Percentiles rank a stretch among this genome's conserved stretches.
phyloP scores from a whole-genome alignment of 75 land plant genomes.

The Picea glauca region DNA sequence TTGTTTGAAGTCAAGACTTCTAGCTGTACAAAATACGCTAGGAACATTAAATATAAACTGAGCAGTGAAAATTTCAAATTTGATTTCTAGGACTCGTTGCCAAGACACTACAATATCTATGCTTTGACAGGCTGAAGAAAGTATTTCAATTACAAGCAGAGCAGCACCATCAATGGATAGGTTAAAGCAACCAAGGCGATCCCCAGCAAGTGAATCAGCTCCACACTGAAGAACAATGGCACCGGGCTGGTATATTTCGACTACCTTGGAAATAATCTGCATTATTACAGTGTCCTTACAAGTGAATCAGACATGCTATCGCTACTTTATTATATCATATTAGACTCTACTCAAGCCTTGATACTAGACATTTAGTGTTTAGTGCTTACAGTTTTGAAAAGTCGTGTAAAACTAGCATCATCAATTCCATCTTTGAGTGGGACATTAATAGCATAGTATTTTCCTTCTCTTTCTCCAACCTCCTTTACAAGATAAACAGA shows the following conservation, averaged over 20 bases:
- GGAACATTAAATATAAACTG: not conserved
- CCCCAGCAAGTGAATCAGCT: constrained; percentile 99
- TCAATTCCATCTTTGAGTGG: constrained; percentile 98
- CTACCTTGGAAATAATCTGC: constrained; percentile 89
- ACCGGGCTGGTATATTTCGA: constrained; percentile 86
- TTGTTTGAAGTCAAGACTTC: not conserved
- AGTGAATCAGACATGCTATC: not conserved
- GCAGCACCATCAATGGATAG: constrained; percentile 93
- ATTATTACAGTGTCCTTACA: not conserved
- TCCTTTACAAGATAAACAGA: constrained; percentile 51
- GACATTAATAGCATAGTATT: constrained; percentile 96
- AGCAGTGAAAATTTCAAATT: not conserved
- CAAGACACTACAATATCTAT: not conserved
- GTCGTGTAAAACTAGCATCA: constrained; percentile 79
- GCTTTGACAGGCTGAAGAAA: constrained; percentile 1
- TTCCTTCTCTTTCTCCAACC: constrained; percentile 96
- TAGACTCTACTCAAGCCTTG: not conserved
- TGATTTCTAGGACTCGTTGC: not conserved
- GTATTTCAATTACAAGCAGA: constrained; percentile 25
- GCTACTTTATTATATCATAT: not conserved
- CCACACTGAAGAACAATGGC: constrained; percentile 99
- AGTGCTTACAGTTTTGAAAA: constrained; percentile 79
- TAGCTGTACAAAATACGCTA: not conserved
- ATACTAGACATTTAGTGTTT: not conserved
- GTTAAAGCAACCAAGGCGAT: constrained; percentile 98